phyloP scores from a whole-genome alignment of 2,329 filamentous ascomycete species.

The Verticillium nonalfalfae region DNA sequence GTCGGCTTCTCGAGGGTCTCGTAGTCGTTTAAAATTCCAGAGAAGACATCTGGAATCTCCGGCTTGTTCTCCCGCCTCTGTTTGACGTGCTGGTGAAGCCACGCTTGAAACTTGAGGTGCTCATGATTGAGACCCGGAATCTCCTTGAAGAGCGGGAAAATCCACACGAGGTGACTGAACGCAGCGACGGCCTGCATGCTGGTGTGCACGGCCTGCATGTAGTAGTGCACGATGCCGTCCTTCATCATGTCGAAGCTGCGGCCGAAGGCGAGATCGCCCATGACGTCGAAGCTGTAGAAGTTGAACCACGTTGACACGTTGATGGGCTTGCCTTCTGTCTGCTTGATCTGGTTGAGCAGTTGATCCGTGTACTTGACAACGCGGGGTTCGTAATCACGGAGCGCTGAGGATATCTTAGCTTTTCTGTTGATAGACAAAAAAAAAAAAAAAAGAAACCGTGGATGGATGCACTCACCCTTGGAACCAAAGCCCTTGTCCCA shows the following conservation, averaged over 20 bases:
- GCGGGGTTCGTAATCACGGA: constrained; percentile 20
- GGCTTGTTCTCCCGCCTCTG: constrained; percentile 11
- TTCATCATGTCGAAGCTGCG: constrained; percentile 26
- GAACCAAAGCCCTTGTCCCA: constrained; percentile 25
- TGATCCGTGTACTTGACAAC: constrained; percentile 16
- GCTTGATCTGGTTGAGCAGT: constrained; percentile 15
- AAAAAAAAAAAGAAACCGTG: no score
- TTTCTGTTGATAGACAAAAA: no score
- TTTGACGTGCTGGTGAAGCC: constrained; percentile 11
- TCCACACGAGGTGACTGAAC: constrained; percentile 16
- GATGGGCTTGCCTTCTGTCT: constrained; percentile 13
- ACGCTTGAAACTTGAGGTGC: constrained; percentile 12
- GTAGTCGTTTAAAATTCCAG: constrained; percentile 21
- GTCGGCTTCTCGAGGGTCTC: constrained; percentile 11
- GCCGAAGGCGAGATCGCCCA: constrained; percentile 34
- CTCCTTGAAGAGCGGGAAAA: constrained; percentile 14
- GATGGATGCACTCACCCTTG: constrained; percentile 14
- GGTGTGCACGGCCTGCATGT: constrained; percentile 16
- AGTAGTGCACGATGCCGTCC: constrained; percentile 17
- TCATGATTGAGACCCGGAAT: constrained; percentile 14
- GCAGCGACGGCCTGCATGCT: constrained; percentile 15
- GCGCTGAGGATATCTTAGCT: constrained; percentile 2
- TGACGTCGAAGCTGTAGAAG: constrained; percentile 30
- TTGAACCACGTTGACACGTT: constrained; percentile 24
- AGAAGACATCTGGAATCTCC: constrained; percentile 21